phyloP scores from a whole-genome alignment of 352 stramenopile species.

The Globisporangium nagaii region DNA sequence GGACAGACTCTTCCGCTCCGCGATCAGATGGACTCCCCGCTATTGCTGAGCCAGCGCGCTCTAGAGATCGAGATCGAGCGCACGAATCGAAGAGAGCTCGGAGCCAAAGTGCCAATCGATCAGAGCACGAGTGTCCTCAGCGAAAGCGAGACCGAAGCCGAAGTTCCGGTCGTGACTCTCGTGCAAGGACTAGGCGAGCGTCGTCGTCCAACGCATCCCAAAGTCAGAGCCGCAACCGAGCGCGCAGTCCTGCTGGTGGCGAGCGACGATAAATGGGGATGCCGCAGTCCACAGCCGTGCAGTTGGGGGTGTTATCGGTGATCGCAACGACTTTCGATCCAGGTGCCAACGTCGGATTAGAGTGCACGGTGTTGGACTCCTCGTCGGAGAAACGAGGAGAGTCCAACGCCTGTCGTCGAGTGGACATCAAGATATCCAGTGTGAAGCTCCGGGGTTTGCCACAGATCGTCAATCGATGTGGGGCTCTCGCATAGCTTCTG shows the following conservation, averaged over 20 bases:
- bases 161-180: neutral
- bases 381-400: too few species aligned
- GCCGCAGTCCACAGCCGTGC: neutral
- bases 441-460: too few species aligned
- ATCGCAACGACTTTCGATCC: neutral
- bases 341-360: too few species aligned
- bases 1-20: neutral
- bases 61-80: neutral
- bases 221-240: neutral
- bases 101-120: neutral
- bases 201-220: neutral
- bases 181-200: neutral
- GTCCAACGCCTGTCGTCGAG: too few species aligned
- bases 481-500: too few species aligned
- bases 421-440: too few species aligned
- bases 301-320: neutral
- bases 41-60: neutral
- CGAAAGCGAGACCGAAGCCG: neutral
- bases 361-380: too few species aligned
- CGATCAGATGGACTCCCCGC: neutral
- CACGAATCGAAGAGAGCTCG: neutral
- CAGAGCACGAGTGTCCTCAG: neutral
- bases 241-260: neutral
- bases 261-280: neutral
- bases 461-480: too few species aligned